Conservation (phyloP, 139 green algal genomes). For the Zygnema circumcarinatum region DNA sequence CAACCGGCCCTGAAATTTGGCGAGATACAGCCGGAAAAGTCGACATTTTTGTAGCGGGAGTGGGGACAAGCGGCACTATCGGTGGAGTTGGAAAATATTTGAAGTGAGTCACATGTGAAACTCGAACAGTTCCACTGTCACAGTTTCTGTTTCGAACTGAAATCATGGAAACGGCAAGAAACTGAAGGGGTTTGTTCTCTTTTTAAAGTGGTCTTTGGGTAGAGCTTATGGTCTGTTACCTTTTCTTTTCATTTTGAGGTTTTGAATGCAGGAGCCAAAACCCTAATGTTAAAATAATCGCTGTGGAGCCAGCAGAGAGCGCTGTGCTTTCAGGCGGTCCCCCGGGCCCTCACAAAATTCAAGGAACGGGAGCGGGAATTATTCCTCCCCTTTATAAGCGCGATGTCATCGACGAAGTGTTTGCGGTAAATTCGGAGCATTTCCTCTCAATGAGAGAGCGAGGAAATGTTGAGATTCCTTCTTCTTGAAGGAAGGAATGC, state of each 20-base stretch:
- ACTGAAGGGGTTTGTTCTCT: too few relatives aligned
- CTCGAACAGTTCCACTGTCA: too few relatives aligned
- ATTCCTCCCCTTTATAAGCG: conserved; percentile 86
- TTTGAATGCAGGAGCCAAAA: conserved; percentile 7
- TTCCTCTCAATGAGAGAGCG: conserved; percentile 72
- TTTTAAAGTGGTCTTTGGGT: too few relatives aligned
- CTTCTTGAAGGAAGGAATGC: neutral
- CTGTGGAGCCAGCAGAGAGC: conserved; percentile 93
- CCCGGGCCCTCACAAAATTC: conserved; percentile 92
- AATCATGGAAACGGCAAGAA: too few relatives aligned
- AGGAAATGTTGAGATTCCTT: conserved; percentile 70
- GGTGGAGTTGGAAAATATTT: conserved; percentile 88
- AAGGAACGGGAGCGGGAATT: conserved; percentile 95
- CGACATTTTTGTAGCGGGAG: conserved; percentile 83
- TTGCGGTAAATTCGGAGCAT: conserved; percentile 68
- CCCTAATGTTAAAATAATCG: conserved; percentile 78
- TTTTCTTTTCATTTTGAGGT: too few relatives aligned
- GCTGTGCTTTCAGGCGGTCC: conserved; percentile 83
- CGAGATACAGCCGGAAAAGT: conserved; percentile 84
- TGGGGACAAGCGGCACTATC: conserved; percentile 97
- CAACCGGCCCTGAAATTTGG: conserved; percentile 96
- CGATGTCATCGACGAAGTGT: conserved; percentile 91
- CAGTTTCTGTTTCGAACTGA: too few relatives aligned
- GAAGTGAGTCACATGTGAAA: too few relatives aligned
- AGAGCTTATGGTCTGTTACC: too few relatives aligned